Base-by-base conservation (phyloP, 2,329 filamentous ascomycete species). In the Alternaria brassicae region DNA sequence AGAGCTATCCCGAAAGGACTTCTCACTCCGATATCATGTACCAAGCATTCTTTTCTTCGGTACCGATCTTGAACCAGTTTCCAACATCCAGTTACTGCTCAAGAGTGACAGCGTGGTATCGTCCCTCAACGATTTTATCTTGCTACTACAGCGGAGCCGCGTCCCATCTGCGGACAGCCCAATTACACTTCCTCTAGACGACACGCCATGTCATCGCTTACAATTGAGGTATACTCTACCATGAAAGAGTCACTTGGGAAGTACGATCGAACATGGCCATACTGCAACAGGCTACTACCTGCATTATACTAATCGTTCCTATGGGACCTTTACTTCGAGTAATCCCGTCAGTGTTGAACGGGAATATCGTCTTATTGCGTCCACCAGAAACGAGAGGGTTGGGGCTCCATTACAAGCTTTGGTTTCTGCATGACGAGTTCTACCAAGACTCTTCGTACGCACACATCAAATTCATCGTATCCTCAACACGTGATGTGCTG, bases 311-410 rank as follows among this genome's bases (percentile, higher is more conserved):
- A 40, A 21, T 28, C n/a, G 17, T 19, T 23, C 30, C 6, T 28
- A 21, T 17, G 19, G 19, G 17, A 27, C 27, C 27, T 47, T 47
- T 12, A 28, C n/a, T 12, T 47, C 17, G 27, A 48, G 25, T 30
- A 34, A 55, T 49, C 42, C 42, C 34, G 36, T 30, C 41, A 40
- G 53, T 34, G 53, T 13, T 19, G n/a, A 17, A 28, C 41, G 42
- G 42, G 10, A 19, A 47, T 32, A 47, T 32, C 42, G 42, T 32
- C n/a, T 47, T 6, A 17, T 44, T 27, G 23, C 12, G 17, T 28
- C 25, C 32, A 10, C 12, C 10, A 8, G 6, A 19, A 19, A 30
- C 27, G 34, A n/a, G 17, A 47, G 12, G 27, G 25, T 32, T 12
- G 17, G 27, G 28, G 23, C 2, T 30, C 28, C 23, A n/a, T 21